Evolutionary conservation across 1,139 yeast genomes (phyloP).

Genomic region (Casaregolazyma suthepensis): DNA sequence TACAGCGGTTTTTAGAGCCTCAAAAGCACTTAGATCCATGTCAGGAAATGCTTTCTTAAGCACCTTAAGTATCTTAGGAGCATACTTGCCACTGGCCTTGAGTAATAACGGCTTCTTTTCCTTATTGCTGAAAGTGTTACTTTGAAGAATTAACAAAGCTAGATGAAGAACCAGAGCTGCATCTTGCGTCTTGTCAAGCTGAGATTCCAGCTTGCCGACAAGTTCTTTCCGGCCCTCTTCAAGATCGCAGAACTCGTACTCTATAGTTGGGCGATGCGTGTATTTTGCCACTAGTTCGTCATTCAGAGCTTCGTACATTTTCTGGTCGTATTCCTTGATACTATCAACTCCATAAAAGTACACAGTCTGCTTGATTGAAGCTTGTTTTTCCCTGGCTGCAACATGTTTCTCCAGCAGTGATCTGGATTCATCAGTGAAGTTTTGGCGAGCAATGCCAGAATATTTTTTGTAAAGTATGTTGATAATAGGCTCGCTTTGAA

Average conservation of each 20-base stretch:
- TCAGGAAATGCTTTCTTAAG: constrained; percentile 9
- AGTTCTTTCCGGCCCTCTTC: constrained; percentile 12
- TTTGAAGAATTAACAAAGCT: constrained; percentile 24
- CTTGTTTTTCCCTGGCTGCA: neutral
- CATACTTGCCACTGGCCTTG: constrained; percentile 29
- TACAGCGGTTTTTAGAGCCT: constrained; percentile 17
- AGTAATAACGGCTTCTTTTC: constrained; percentile 17
- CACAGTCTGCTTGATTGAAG: constrained; percentile 10
- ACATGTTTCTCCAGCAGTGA: neutral
- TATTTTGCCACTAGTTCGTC: constrained; percentile 15
- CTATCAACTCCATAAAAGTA: constrained; percentile 16
- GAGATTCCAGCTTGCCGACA: constrained; percentile 12
- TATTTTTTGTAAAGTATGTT: constrained; percentile 1
- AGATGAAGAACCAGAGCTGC: constrained; percentile 27
- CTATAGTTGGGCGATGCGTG: constrained; percentile 6
- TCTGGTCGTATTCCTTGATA: constrained; percentile 13
- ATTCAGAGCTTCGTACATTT: constrained; percentile 13
- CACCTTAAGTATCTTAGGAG: constrained; percentile 27
- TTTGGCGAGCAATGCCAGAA: neutral
- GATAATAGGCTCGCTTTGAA: neutral
- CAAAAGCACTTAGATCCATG: constrained; percentile 6
- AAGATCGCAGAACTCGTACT: constrained; percentile 8
- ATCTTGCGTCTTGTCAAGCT: constrained; percentile 21
- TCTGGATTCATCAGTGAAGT: neutral
- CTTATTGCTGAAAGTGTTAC: constrained; percentile 13